Evolutionary conservation across 208 protist species (phyloP), one percentile per base, ranked within the genome.

Genomic region (Borovskyia barvae): DNA sequence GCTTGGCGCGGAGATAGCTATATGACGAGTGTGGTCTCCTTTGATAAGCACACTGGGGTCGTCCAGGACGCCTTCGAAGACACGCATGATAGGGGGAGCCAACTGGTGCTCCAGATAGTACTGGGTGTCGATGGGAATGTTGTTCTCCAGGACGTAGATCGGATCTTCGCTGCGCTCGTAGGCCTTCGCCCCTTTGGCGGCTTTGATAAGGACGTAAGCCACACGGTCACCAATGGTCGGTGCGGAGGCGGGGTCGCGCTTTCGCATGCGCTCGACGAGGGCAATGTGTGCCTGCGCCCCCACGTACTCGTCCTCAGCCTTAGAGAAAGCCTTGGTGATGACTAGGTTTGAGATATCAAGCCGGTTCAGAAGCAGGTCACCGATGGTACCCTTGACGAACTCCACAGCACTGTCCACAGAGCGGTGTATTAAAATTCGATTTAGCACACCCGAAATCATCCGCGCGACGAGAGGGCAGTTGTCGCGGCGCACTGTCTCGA

Each of bases 131-230:
- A 93, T 92, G 5, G 82, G 85, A 41, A 96, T 92, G 58, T 93
- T 94, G 72, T 91, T 96, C 11, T 90, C 85, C 24, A 94, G 68
- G 3, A 90, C 85, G 57, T 98, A 99, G 8, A 99, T 96, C 15
- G 99, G 99, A 77, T 99, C 99, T 85, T 99, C 99, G n/a, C 95
- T 95, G 40, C 98, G 98, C 61, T 99, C 98, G 70, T 98, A 99
- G 14, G 95, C 95, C 61, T 98, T 98, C 11, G 83, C 83, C 32
- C 85, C 80, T 28, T 86, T 90, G 0, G 78, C 75, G 1, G 84
- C 82, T 25, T 92, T 86, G 43, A 92, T 77, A 53, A 93, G 82
- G 28, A 94, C 87, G 62, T 94, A 93, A 3, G 87, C 84, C 14
- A 93, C 81, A 20, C 90, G 87, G 53, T 94, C 87, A 19, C 85